Conservation (phyloP, 306 rosid genomes). For the Fagus sylvatica region DNA sequence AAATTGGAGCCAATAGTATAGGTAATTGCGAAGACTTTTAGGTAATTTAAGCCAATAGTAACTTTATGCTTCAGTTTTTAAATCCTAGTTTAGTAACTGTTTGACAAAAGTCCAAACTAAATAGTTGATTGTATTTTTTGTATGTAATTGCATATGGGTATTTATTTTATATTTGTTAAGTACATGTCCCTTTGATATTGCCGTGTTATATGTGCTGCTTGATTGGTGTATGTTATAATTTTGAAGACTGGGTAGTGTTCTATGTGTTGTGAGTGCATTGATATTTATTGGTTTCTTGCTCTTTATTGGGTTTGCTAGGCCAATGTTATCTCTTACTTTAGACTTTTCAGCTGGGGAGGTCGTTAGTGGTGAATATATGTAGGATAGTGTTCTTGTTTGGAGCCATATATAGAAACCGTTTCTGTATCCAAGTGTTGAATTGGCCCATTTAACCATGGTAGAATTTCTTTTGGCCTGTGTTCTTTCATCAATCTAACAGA, state of each 20-base stretch:
- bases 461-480: neutral
- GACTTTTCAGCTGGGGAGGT: neutral
- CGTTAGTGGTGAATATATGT: neutral
- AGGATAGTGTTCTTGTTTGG: neutral
- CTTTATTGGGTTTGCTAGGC: neutral
- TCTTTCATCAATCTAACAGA: neutral
- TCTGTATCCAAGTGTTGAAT: neutral
- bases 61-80: slow-evolving; percentile 11
- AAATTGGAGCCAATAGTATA: neutral
- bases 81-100: slow-evolving; percentile 19
- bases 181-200: no score
- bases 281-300: neutral
- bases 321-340: neutral
- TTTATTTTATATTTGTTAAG: neutral
- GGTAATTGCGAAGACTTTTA: slow-evolving; percentile 1
- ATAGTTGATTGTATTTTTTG: neutral
- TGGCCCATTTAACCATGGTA: neutral
- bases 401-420: neutral
- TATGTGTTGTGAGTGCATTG: neutral
- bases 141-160: neutral
- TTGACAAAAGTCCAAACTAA: slow-evolving; percentile 21
- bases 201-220: neutral
- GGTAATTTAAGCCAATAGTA: slow-evolving; percentile 26
- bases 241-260: neutral
- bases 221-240: neutral